Evolutionary conservation across 306 rosid species (phyloP).

Genomic region (Medicago truncatula): DNA sequence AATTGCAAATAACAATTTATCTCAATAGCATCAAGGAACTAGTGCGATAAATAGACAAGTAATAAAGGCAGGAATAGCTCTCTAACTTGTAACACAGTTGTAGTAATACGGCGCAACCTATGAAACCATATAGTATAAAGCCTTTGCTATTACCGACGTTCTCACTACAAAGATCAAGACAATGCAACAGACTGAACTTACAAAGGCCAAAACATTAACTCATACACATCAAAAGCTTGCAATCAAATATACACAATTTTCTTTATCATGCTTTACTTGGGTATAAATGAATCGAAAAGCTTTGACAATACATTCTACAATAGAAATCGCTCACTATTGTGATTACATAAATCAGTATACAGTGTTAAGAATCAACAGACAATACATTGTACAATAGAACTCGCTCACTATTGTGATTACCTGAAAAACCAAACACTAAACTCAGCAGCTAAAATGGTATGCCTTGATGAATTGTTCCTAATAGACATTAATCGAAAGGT

Average conservation of each 20-base stretch:
- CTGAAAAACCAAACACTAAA: constrained; percentile 28
- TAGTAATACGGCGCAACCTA: too few species aligned
- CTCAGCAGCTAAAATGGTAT: constrained; percentile 22
- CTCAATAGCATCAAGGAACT: too few species aligned
- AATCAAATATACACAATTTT: constrained; percentile 22
- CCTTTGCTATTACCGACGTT: too few species aligned
- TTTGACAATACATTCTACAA: constrained; percentile 26
- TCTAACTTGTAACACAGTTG: too few species aligned
- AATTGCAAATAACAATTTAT: too few species aligned
- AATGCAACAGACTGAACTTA: too few species aligned
- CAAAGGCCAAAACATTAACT: not conserved
- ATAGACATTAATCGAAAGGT: constrained; percentile 22
- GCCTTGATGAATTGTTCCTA: constrained; percentile 35
- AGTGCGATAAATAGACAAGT: too few species aligned
- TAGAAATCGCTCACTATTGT: not conserved
- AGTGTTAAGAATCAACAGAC: constrained; percentile 24
- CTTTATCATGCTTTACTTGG: constrained; percentile 16
- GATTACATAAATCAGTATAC: constrained; percentile 38
- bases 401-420: constrained; percentile 14
- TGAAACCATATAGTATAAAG: too few species aligned
- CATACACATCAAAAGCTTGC: not conserved
- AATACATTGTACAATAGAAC: not conserved
- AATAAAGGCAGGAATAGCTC: too few species aligned
- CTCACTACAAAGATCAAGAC: too few species aligned
- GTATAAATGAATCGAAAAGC: constrained; percentile 17